Evolutionary conservation across 2,329 filamentous ascomycete genomes (phyloP).

Genomic region (Fusarium temperatum): DNA sequence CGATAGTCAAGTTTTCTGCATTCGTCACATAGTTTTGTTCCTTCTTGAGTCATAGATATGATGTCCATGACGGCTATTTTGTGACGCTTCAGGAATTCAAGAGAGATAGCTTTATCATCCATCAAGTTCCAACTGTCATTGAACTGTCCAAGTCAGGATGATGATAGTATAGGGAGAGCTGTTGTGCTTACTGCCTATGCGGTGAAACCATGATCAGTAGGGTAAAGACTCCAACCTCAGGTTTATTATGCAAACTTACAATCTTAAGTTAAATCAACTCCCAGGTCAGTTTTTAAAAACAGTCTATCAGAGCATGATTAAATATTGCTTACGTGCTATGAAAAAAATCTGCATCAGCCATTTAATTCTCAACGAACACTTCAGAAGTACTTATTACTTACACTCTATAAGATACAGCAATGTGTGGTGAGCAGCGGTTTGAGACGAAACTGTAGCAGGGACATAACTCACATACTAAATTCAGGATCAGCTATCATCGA

Average conservation of each 20-base stretch:
- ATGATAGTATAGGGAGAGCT: background rate
- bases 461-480: background rate
- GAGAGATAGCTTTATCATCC: slow-evolving; percentile 6
- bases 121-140: slow-evolving; percentile 10
- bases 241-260: background rate
- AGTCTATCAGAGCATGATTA: fast-evolving
- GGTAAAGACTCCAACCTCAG: background rate
- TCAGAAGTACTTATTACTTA: background rate
- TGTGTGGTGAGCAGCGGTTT: background rate
- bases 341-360: background rate
- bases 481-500: background rate
- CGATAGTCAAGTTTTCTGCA: background rate
- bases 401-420: background rate
- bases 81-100: background rate
- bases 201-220: background rate
- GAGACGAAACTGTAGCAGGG: no score
- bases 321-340: background rate
- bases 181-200: background rate
- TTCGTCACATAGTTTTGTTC: background rate
- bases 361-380: background rate
- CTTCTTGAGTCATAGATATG: background rate
- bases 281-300: background rate
- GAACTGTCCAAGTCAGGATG: slow-evolving; percentile 2
- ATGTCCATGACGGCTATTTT: background rate
- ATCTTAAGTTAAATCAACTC: background rate